Evolutionary conservation across 495 filamentous ascomycete species (phyloP), one percentile per base, ranked within the genome.

Genomic region (Talaromyces nanjingensis): DNA sequence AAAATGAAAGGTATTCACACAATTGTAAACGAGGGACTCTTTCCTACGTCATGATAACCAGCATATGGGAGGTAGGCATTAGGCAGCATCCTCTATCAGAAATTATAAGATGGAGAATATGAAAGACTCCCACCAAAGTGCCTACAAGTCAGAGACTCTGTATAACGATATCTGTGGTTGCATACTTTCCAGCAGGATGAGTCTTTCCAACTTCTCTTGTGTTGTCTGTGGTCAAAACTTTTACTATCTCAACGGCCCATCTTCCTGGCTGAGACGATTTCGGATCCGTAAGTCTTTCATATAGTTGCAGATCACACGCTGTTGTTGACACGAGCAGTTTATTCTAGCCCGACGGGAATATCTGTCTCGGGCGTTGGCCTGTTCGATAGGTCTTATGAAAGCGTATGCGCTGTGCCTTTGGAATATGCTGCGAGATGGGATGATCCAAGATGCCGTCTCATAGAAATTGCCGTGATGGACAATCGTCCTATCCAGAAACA

Each of bases 181-280:
- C n/a, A n/a, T n/a, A n/a, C 14, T 52, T 52, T 47, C 37, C 0
- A 33, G 11, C 45, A 62, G 24, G 22, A 62, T 62, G 59, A 62
- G 59, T 29, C 37, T 3, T n/a, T n/a, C n/a, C n/a, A n/a, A n/a
- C 27, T 14, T 20, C 20, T 45, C 34, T 42, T 62, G 59, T 49
- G 39, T 49, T 47, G 12, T 62, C 27, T 62, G 59, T 53, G 59
- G 59, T 25, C 12, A n/a, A n/a, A n/a, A n/a, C n/a, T n/a, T n/a
- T n/a, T n/a, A n/a, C n/a, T n/a, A n/a, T n/a, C n/a, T n/a, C n/a
- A n/a, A n/a, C n/a, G n/a, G n/a, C n/a, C n/a, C n/a, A n/a, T n/a
- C n/a, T n/a, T n/a, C 45, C 37, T 62, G 59, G 59, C 7, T 49
- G 45, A 3, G 24, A 49, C 11, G 42, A 49, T 62, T 14, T 49